Evolutionary conservation across 2,329 filamentous ascomycete genomes (phyloP).

Genomic region (Aureobasidium sp.): DNA sequence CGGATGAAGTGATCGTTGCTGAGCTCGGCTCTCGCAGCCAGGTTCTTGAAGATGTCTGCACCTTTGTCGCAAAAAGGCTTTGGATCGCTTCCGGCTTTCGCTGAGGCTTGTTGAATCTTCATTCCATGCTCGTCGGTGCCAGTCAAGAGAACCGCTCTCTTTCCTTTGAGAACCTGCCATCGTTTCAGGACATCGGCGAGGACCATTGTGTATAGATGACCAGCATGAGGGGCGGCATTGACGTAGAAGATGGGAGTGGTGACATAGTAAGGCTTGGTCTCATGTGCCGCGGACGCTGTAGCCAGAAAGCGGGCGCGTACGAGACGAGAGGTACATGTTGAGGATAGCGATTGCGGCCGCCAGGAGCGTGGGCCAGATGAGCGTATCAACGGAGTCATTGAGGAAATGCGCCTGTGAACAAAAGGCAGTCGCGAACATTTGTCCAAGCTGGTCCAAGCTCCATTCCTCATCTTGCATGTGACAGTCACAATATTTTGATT

Average conservation of each 20-base stretch:
- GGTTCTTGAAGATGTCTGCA: slow-evolving; percentile 67
- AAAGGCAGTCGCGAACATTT: background rate
- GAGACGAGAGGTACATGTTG: slow-evolving; percentile 1
- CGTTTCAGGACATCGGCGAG: slow-evolving; percentile 86
- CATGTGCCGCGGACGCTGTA: slow-evolving; percentile 15
- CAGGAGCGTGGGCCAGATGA: slow-evolving; percentile 27
- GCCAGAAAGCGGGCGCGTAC: slow-evolving; percentile 3
- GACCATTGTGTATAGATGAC: slow-evolving; percentile 90
- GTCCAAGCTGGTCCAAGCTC: slow-evolving; percentile 1
- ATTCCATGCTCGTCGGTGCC: slow-evolving; percentile 97
- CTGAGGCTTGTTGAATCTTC: slow-evolving; percentile 88
- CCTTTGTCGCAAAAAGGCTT: slow-evolving; percentile 86
- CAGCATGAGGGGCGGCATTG: slow-evolving; percentile 95
- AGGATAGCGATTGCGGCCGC: slow-evolving; percentile 30
- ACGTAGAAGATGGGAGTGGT: slow-evolving; percentile 99
- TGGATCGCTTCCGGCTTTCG: slow-evolving; percentile 60
- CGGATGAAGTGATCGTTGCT: slow-evolving; percentile 83
- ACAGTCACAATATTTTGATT: background rate
- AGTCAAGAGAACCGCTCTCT: slow-evolving; percentile 68
- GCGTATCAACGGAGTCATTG: slow-evolving; percentile 27
- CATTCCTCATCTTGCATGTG: slow-evolving; percentile 10
- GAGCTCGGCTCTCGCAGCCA: slow-evolving; percentile 64
- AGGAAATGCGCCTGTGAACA: background rate
- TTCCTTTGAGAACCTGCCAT: slow-evolving; percentile 73
- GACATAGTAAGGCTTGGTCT: slow-evolving; percentile 78